These are phyloP conservation scores for Wickerhamiella lipophila DNA, from an alignment of 805 yeast species.

Conservation along the genomic window DNA sequence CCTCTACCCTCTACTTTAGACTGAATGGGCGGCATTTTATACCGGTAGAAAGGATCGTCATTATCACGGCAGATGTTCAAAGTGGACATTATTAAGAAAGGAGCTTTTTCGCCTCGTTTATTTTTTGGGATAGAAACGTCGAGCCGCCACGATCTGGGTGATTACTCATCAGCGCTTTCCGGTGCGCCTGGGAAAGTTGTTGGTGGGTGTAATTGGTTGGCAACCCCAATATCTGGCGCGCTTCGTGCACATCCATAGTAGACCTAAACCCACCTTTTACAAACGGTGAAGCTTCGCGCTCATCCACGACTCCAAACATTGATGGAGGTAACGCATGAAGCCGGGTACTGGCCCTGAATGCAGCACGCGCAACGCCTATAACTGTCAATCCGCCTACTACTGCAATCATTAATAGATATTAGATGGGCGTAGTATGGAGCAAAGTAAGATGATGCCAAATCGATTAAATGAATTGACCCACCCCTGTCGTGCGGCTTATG, in stretches of 20 bases:
- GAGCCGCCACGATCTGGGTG: constrained; percentile 95
- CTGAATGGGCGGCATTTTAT: constrained; percentile 96
- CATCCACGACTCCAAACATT: constrained; percentile 21
- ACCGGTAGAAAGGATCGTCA: constrained; percentile 96
- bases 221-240: constrained; percentile 38
- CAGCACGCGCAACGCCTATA: constrained; percentile 27
- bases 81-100: constrained; percentile 30
- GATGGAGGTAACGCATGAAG: constrained; percentile 24
- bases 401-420: constrained; percentile 23
- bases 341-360: constrained; percentile 25
- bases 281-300: constrained; percentile 17
- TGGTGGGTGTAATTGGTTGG: constrained; percentile 30
- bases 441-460: neutral
- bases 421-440: neutral
- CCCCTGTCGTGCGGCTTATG: neutral
- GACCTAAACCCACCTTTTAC: constrained; percentile 28
- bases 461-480: no score
- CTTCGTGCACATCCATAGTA: constrained; percentile 41
- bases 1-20: constrained; percentile 98
- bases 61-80: constrained; percentile 94
- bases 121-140: constrained; percentile 74
- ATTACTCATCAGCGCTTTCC: constrained; percentile 72
- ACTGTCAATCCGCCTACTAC: constrained; percentile 23
- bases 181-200: constrained; percentile 65
- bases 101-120: constrained; percentile 42